Evolutionary conservation across 2,329 filamentous ascomycete species (phyloP).

Genomic region (Cladosporium cucumerinum): DNA sequence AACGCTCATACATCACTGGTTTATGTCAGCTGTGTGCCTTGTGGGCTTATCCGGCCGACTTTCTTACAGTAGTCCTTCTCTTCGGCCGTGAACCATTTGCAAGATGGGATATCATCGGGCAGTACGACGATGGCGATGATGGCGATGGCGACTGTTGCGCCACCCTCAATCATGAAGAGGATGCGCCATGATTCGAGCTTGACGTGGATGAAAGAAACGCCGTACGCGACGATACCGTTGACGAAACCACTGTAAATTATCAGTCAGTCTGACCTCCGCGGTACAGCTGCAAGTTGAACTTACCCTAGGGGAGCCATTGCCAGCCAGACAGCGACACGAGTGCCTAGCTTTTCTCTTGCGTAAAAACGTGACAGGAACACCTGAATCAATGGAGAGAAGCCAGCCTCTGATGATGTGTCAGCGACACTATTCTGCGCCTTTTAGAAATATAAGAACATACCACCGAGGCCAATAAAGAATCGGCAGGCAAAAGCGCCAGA

Average conservation of each 20-base stretch:
- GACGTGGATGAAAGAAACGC: conserved; percentile 17
- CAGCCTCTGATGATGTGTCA: conserved; percentile 16
- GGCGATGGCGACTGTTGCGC: conserved; percentile 55
- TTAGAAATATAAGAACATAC: neutral
- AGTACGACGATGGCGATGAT: conserved; percentile 67
- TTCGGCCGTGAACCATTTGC: conserved; percentile 61
- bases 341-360: conserved; percentile 18
- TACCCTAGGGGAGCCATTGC: conserved; percentile 20
- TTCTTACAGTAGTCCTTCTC: conserved; percentile 51
- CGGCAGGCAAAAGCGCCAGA: conserved; percentile 5
- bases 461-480: conserved; percentile 16
- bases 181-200: conserved; percentile 53
- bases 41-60: neutral
- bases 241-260: conserved; percentile 15
- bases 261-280: neutral
- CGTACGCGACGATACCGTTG: conserved; percentile 18
- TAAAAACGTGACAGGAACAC: conserved; percentile 19
- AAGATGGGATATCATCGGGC: conserved; percentile 61
- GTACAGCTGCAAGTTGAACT: neutral
- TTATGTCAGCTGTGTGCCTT: conserved; percentile 3
- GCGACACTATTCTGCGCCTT: neutral
- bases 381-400: conserved; percentile 18
- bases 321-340: conserved; percentile 17
- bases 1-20: conserved; percentile 19
- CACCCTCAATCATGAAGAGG: conserved; percentile 61